phyloP scores from a whole-genome alignment of 1,139 yeast genomes.

The Candida glucosophila region DNA sequence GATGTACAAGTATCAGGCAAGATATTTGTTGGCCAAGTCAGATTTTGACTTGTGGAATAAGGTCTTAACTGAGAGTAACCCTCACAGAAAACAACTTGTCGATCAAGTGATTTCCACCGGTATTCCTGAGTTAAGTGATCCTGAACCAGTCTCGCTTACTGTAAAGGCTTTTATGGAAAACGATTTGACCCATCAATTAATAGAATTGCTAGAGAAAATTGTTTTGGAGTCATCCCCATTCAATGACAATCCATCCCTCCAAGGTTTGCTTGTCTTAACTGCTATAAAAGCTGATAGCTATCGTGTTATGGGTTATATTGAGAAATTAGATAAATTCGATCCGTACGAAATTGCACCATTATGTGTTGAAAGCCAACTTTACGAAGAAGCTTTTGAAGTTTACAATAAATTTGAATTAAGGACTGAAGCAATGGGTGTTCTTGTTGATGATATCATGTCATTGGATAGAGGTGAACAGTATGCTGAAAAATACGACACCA shows the following conservation, averaged over 20 bases:
- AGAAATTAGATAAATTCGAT: constrained; percentile 83
- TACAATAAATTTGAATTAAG: constrained; percentile 79
- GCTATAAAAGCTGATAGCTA: constrained; percentile 93
- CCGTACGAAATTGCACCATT: constrained; percentile 91
- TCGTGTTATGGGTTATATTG: constrained; percentile 76
- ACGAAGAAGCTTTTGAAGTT: constrained; percentile 92
- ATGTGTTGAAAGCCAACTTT: constrained; percentile 79
- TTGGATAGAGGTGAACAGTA: constrained; percentile 91
- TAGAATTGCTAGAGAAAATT: constrained; percentile 90
- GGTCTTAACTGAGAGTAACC: constrained; percentile 68
- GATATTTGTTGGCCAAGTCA: constrained; percentile 81
- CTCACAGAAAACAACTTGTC: constrained; percentile 81
- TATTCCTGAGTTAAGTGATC: constrained; percentile 89
- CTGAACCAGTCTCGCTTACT: constrained; percentile 92
- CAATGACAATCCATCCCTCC: constrained; percentile 89
- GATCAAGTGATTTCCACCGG: constrained; percentile 96
- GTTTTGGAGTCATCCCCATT: constrained; percentile 96
- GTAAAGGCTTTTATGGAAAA: constrained; percentile 97
- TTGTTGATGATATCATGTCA: constrained; percentile 88
- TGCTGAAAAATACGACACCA: constrained; percentile 80
- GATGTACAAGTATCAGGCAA: constrained; percentile 98
- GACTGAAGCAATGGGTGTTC: constrained; percentile 76
- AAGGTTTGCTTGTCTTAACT: constrained; percentile 84
- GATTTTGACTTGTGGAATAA: constrained; percentile 74
- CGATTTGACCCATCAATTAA: constrained; percentile 84